Conservation (phyloP, 306 rosid genomes). For the Trichosanthes cucumerina region DNA sequence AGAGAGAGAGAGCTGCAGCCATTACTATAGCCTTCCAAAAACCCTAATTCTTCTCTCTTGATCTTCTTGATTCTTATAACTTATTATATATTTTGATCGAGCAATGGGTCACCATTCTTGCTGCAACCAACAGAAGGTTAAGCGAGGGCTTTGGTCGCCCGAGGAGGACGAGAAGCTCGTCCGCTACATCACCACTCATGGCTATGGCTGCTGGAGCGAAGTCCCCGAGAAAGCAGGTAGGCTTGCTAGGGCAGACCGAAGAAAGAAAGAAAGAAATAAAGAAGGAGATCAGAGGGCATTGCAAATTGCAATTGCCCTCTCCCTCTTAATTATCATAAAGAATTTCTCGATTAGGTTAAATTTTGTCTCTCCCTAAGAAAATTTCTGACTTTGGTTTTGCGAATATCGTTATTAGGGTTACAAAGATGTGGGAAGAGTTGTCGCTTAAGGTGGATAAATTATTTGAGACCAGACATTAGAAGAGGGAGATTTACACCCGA, state of each 20-base stretch:
- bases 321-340: too few relatives aligned
- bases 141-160: conserved; percentile 98
- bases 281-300: too few relatives aligned
- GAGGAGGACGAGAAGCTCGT: conserved; percentile 97
- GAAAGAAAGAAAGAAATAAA: too few relatives aligned
- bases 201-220: conserved; percentile 99
- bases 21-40: not conserved
- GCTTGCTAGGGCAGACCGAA: too few relatives aligned
- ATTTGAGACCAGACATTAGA: conserved; percentile 95
- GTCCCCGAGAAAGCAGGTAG: conserved; percentile 96
- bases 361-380: not conserved
- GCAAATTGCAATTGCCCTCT: too few relatives aligned
- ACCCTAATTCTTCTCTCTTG: not conserved
- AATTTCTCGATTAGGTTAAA: not conserved
- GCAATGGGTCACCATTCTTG: conserved; percentile 93
- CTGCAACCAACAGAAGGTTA: conserved; percentile 97
- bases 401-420: conserved; percentile 51
- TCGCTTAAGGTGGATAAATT: conserved; percentile 92
- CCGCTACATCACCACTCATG: conserved; percentile 78
- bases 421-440: conserved; percentile 99
- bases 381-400: not conserved
- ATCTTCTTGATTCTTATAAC: not conserved
- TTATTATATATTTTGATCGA: not conserved
- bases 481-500: conserved; percentile 94
- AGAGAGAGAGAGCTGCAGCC: not conserved